Evolutionary conservation across 1,284 basidiomycete species (phyloP).

Genomic region (Pterulicium gracile): DNA sequence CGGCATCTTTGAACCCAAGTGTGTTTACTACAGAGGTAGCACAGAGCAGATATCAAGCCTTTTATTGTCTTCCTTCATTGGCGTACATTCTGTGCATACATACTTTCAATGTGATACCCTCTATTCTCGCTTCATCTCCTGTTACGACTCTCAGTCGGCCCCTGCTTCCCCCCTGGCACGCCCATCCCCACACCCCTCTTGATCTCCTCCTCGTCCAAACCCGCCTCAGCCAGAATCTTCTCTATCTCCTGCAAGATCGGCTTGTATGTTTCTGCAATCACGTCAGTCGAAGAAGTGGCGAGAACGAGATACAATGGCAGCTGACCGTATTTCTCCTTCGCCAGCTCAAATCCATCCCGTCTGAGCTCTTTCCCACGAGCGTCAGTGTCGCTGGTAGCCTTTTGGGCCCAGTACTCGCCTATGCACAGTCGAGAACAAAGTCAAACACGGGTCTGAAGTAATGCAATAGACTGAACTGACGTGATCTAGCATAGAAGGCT

Average conservation of each 20-base stretch:
- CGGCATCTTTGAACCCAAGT: no score
- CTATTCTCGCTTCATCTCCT: neutral
- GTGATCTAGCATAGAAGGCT: slow-evolving; percentile 75
- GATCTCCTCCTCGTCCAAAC: slow-evolving; percentile 80
- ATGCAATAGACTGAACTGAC: slow-evolving; percentile 26
- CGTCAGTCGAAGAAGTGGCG: slow-evolving; percentile 8
- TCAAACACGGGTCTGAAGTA: neutral
- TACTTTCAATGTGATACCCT: no score
- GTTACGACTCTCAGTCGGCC: neutral
- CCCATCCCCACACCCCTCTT: slow-evolving; percentile 23
- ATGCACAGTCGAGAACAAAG: slow-evolving; percentile 4
- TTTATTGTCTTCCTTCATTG: no score
- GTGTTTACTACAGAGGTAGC: no score
- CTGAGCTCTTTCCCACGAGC: slow-evolving; percentile 75
- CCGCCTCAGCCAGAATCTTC: slow-evolving; percentile 76
- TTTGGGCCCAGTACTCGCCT: slow-evolving; percentile 79
- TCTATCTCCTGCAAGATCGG: slow-evolving; percentile 77
- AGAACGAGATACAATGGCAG: slow-evolving; percentile 7
- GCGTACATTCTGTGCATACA: no score
- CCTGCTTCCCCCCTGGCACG: neutral
- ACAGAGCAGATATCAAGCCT: no score
- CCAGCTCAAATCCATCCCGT: slow-evolving; percentile 69
- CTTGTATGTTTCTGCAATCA: slow-evolving; percentile 50
- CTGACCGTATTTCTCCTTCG: slow-evolving; percentile 56
- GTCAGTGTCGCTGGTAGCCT: slow-evolving; percentile 51